Base-by-base conservation (phyloP, 495 filamentous ascomycete species). In the Penicillium bovifimosum region DNA sequence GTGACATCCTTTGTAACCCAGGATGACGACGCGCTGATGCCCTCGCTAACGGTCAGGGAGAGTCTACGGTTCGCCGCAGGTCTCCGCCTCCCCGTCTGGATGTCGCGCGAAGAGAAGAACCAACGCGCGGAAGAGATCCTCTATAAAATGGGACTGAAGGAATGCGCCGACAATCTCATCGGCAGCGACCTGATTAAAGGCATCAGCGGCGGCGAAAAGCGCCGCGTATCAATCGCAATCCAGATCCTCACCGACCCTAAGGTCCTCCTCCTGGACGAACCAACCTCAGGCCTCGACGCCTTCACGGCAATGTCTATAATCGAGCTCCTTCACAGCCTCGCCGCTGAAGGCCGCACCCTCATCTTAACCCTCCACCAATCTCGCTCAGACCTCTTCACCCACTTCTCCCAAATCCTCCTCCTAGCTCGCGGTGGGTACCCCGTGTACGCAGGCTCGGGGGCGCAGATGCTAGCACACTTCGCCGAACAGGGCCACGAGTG, bases 321-420 rank as follows among this genome's bases (percentile, higher is more conserved):
- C 45, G 80, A 85, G 54, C 84, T 89, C 7, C 71, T 90, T 6
- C 74, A 79, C 31, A 80, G 77, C 3, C 65, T 90, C 9, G 85
- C 86, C 7, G 76, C 78, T n/a, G 86, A 89, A 68, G 86, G 87
- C 11, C 77, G 87, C 13, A 90, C 85, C 0, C 49, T 90, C 4
- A 79, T 90, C 32, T 76, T 87, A 16, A 88, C 86, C 0, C 86
- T 90, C 20, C 86, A 90, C 53, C 86, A 90, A 66, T 80, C 86
- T 6, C 80, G 87, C 34, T 85, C 83, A 0, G 85, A 89, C 56
- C 70, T 89, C 3, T 89, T 89, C 61, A 64, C 75, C 11, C 75
- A 83, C 41, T 90, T 90, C 62, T 82, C 83, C 4, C 85, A 83
- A 50, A 67, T 90, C 1, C 72, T 90, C 4, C 77, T 90, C 3